A percentile compares a stretch with the other conserved stretches of the same genome.
Evolutionary conservation across 1,284 basidiomycete species (phyloP).

Genomic region (Singerocomus inundabilis): DNA sequence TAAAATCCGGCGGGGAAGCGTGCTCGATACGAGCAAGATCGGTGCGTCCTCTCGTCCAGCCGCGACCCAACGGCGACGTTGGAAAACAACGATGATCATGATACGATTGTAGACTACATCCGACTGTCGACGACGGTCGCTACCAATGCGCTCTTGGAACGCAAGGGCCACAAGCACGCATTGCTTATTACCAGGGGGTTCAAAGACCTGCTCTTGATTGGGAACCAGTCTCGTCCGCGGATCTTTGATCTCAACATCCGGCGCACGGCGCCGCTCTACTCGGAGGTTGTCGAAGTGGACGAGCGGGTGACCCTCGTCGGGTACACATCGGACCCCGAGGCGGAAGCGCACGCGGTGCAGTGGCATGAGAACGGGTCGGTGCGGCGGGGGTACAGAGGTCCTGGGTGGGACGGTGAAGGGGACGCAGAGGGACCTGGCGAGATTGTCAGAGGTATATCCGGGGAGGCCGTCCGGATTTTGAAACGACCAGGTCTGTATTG

Average conservation of each 20-base stretch:
- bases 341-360: conserved; percentile 70
- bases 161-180: conserved; percentile 90
- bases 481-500: conserved; percentile 58
- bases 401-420: conserved; percentile 65
- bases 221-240: conserved; percentile 88
- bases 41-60: conserved; percentile 42
- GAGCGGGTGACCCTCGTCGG: conserved; percentile 94
- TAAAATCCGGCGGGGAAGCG: conserved; percentile 61
- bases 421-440: conserved; percentile 74
- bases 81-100: no score
- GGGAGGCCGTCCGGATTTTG: conserved; percentile 89
- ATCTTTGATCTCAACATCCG: conserved; percentile 89
- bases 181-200: conserved; percentile 92
- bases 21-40: conserved; percentile 80
- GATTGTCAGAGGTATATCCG: conserved; percentile 81
- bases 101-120: conserved; percentile 69
- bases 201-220: conserved; percentile 87
- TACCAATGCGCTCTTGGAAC: conserved; percentile 93
- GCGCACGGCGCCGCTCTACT: conserved; percentile 78
- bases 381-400: conserved; percentile 67
- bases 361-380: conserved; percentile 74
- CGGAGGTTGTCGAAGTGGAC: conserved; percentile 83
- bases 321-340: conserved; percentile 85
- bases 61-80: no score
- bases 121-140: conserved; percentile 94